Evolutionary conservation across 257 asterid species (phyloP).

Genomic region (Solanum sejunctum): DNA sequence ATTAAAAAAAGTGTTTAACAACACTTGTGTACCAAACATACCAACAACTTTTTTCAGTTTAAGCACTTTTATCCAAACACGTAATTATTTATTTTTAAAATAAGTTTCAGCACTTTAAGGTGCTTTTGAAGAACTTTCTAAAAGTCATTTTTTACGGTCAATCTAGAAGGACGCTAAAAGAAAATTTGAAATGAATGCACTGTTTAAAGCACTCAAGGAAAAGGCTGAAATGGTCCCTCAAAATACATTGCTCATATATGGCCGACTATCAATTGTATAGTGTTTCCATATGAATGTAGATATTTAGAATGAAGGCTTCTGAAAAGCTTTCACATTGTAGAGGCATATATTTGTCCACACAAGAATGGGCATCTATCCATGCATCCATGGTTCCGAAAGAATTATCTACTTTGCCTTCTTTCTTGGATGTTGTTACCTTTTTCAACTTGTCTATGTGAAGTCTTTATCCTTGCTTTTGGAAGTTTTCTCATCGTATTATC

Average conservation of each 20-base stretch:
- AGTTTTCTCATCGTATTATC: background rate
- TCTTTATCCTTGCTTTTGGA: background rate
- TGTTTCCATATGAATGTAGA: background rate
- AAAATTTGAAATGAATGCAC: background rate
- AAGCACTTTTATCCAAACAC: too few species aligned
- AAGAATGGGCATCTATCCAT: background rate
- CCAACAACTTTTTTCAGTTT: too few species aligned
- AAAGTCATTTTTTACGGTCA: too few species aligned
- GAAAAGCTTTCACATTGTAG: background rate
- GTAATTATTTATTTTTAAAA: too few species aligned
- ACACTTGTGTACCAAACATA: too few species aligned
- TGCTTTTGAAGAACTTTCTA: too few species aligned
- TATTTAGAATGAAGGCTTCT: background rate
- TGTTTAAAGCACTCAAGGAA: background rate
- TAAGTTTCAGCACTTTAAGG: too few species aligned
- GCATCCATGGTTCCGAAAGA: background rate
- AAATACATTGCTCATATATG: background rate
- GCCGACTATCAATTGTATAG: background rate
- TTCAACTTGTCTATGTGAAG: background rate
- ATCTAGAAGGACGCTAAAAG: background rate
- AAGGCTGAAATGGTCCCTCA: background rate
- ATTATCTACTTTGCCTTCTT: background rate
- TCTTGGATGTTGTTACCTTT: background rate
- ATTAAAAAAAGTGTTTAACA: too few species aligned
- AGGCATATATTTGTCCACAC: background rate